Evolutionary conservation across 768 basidiomycete species (phyloP).

Genomic region (Russula virescens): DNA sequence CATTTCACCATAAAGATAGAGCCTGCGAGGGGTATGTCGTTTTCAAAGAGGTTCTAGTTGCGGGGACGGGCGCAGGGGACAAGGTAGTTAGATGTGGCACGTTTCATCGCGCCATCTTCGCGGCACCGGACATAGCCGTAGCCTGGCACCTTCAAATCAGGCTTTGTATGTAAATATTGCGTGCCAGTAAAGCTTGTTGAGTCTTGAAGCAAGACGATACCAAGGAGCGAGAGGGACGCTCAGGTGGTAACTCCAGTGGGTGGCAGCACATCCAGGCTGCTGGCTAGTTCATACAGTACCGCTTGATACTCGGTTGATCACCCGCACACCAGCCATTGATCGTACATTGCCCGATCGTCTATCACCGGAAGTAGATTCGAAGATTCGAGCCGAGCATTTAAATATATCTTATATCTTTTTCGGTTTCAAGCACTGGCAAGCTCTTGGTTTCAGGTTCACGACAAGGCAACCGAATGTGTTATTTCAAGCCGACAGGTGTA

Average conservation of each 20-base stretch:
- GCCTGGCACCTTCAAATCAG: background rate
- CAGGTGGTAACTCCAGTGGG: background rate
- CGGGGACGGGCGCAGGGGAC: background rate
- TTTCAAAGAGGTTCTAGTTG: background rate
- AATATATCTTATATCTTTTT: no score
- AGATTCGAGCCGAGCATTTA: no score
- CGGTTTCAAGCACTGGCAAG: no score
- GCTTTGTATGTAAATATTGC: no score
- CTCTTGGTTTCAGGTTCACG: background rate
- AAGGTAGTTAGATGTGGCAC: background rate
- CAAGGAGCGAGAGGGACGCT: background rate
- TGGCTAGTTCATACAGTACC: background rate
- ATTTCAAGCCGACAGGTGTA: background rate
- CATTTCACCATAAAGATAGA: background rate
- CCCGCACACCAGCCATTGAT: background rate
- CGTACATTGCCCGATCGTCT: background rate
- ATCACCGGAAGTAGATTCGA: background rate
- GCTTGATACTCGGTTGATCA: no score
- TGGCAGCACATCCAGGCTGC: background rate
- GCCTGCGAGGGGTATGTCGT: background rate
- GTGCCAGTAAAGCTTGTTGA: no score
- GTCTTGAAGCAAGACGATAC: no score
- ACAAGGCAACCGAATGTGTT: background rate
- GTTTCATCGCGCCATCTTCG: background rate
- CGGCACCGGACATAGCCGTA: conserved; percentile 18